Evolutionary conservation across 116 monocot genomes (phyloP).

Genomic region (Papilionanthe hybrid): DNA sequence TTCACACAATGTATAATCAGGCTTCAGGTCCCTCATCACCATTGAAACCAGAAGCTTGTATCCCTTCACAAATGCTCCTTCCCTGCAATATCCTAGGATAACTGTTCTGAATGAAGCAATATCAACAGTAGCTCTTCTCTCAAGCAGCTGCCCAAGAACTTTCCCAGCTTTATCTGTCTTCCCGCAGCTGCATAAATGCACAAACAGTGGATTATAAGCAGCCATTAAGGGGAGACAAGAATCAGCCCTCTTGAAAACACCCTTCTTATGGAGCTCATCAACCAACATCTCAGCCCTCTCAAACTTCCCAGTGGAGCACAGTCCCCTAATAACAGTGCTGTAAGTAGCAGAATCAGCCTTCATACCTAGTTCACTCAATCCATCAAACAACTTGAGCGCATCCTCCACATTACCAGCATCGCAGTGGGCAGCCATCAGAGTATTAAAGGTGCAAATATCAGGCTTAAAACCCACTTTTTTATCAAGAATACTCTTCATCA

Average conservation of each 20-base stretch:
- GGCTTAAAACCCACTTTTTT: constrained; percentile 39
- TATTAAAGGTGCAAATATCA: constrained; percentile 86
- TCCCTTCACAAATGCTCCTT: constrained; percentile 39
- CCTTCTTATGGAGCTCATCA: constrained; percentile 64
- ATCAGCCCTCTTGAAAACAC: constrained; percentile 40
- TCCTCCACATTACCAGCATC: constrained; percentile 33
- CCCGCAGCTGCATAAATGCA: constrained; percentile 51
- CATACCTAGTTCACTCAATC: constrained; percentile 47
- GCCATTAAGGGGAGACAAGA: constrained; percentile 56
- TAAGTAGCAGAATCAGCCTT: constrained; percentile 80
- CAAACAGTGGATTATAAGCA: constrained; percentile 70
- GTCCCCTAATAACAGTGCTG: constrained; percentile 48
- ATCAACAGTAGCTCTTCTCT: constrained; percentile 54
- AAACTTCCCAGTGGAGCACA: constrained; percentile 47
- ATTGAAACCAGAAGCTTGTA: constrained; percentile 51
- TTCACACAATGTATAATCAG: constrained; percentile 49
- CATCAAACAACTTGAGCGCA: constrained; percentile 64
- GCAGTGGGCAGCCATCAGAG: constrained; percentile 52
- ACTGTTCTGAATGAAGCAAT: constrained; percentile 58
- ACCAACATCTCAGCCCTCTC: constrained; percentile 58
- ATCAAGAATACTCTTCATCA: constrained; percentile 53
- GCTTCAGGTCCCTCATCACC: constrained; percentile 58
- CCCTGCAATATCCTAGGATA: constrained; percentile 73
- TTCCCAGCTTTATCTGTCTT: constrained; percentile 65
- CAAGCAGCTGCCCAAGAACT: constrained; percentile 47